Percentiles rank a stretch among this genome's conserved stretches.
Conservation (phyloP, 257 asterid species). For the Solanum piurae region DNA sequence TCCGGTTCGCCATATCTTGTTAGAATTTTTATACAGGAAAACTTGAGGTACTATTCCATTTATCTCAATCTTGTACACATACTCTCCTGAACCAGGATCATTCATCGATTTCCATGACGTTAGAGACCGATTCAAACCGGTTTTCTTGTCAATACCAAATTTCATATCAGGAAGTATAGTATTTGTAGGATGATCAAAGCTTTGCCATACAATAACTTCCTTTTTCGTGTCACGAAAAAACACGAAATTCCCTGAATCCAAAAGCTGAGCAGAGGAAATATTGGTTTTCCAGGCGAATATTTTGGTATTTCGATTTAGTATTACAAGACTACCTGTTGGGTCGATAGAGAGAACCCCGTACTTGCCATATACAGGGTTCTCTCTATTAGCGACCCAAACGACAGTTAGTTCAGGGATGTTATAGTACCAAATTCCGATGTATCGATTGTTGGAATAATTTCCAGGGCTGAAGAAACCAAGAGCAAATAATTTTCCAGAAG, state of each 20-base stretch:
- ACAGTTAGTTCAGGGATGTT: not conserved
- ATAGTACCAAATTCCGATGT: slow-evolving; percentile 1
- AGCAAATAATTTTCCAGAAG: not conserved
- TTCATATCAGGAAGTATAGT: not conserved
- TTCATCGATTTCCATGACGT: not conserved
- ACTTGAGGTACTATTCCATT: not conserved
- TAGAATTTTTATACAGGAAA: not conserved
- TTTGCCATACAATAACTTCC: not conserved
- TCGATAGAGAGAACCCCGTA: not conserved
- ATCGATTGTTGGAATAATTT: not conserved
- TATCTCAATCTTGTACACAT: not conserved
- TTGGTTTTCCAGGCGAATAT: not conserved
- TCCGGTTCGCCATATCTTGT: not conserved
- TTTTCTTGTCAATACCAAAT: not conserved
- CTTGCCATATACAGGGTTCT: not conserved
- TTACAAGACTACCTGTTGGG: not conserved
- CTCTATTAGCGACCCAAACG: slow-evolving; percentile 2
- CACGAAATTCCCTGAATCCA: not conserved
- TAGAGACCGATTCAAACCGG: not conserved
- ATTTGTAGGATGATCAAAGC: slow-evolving; percentile 1
- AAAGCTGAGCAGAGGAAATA: not conserved
- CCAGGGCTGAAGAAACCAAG: slow-evolving; percentile 1
- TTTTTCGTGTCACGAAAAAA: not conserved
- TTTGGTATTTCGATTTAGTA: not conserved
- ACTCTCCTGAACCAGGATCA: not conserved